These are phyloP conservation scores for Paraphoma sp. DNA, from an alignment of 2,329 filamentous ascomycete genomes.

Conservation along the genomic window DNA sequence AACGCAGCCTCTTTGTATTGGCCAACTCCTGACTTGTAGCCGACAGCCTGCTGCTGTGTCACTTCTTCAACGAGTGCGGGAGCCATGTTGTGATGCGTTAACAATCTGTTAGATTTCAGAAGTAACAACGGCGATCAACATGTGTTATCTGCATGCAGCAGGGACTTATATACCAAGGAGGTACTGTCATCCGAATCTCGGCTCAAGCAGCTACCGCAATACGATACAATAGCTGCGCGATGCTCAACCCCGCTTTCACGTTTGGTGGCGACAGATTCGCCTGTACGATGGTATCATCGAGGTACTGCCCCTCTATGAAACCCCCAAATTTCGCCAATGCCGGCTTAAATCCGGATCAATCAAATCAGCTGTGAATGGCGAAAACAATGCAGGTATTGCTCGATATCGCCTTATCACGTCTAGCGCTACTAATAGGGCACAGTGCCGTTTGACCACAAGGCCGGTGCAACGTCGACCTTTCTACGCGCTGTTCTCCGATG, in stretches of 20 bases:
- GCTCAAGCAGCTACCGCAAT: constrained; percentile 5
- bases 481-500: constrained; percentile 10
- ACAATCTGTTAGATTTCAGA: background rate
- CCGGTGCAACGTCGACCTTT: constrained; percentile 6
- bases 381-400: constrained; percentile 40
- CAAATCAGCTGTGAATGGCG: constrained; percentile 27
- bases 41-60: constrained; percentile 26
- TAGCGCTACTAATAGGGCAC: constrained; percentile 3
- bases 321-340: constrained; percentile 8
- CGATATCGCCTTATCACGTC: constrained; percentile 26
- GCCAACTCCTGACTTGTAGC: constrained; percentile 43
- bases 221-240: constrained; percentile 5
- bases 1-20: constrained; percentile 53
- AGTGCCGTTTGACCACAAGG: constrained; percentile 1
- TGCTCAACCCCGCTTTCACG: constrained; percentile 17
- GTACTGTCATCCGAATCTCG: constrained; percentile 3
- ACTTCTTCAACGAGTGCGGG: constrained; percentile 51
- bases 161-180: constrained; percentile 20
- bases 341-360: constrained; percentile 27
- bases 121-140: constrained; percentile 1
- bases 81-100: constrained; percentile 43
- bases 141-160: background rate
- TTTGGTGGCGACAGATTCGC: constrained; percentile 9
- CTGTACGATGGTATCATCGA: background rate
- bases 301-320: constrained; percentile 8